A percentile compares a stretch with the other conserved stretches of the same genome.
These are phyloP conservation scores for Naganishia vishniacii DNA, from an alignment of 768 basidiomycete genomes.

Conservation along the genomic window DNA sequence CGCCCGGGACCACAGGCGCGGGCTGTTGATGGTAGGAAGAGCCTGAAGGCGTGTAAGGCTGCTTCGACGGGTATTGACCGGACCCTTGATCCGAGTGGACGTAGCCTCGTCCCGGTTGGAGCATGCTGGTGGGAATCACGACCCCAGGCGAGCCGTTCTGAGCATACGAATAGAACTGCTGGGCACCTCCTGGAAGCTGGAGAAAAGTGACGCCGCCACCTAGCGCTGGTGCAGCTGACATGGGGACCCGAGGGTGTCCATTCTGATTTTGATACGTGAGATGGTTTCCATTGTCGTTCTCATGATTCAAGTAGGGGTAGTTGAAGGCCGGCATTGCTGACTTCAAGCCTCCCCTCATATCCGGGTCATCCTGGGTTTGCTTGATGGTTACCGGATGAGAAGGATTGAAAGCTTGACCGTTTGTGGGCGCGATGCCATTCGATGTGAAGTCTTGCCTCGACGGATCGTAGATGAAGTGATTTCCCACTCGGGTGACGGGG, in stretches of 20 bases:
- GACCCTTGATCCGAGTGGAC: neutral
- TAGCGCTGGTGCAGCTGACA: constrained; percentile 4
- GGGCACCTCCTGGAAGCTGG: constrained; percentile 13
- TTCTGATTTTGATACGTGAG: neutral
- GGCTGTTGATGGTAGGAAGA: neutral
- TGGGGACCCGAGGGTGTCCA: neutral
- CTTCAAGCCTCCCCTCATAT: neutral
- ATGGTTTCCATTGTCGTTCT: neutral
- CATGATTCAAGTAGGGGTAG: constrained; percentile 1
- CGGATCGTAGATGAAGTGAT: constrained; percentile 4
- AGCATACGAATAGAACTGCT: constrained; percentile 12
- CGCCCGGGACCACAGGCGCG: neutral
- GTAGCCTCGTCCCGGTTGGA: constrained; percentile 6
- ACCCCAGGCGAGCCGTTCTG: constrained; percentile 5
- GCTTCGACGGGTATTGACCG: neutral
- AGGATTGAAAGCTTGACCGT: neutral
- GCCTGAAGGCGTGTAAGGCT: neutral
- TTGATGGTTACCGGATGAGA: constrained; percentile 15
- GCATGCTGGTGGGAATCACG: constrained; percentile 9
- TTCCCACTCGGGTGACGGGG: constrained; percentile 12
- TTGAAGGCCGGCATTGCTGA: constrained; percentile 15
- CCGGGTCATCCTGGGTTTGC: neutral
- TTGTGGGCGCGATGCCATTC: neutral
- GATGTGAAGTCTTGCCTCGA: neutral
- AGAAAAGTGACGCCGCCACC: constrained; percentile 20